Base-by-base conservation (phyloP, 2,329 filamentous ascomycete genomes). In the Cytospora piceae region DNA sequence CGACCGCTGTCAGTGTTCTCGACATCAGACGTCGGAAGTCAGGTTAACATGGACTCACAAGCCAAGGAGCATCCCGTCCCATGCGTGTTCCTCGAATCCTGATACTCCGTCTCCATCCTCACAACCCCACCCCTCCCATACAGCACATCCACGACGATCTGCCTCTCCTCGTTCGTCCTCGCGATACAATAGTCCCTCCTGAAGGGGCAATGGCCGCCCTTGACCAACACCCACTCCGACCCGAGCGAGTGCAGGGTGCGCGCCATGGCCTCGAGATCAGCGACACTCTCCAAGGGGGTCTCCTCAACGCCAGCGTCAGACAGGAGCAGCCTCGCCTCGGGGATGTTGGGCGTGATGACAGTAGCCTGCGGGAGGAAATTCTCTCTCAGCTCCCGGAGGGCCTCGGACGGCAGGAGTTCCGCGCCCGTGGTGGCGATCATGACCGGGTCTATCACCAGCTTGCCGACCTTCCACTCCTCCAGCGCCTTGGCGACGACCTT, bases 1-100 rank as follows among this genome's bases (percentile, higher is more conserved):
- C 22, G 15, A 17, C 22, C 57, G 22, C n/a, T 54, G 49, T 56
- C 42, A 51, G 51, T 27, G n/a, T 31, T 12, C 4, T 49, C 20
- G 1, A 52, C 20, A 22, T 2, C 2, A 27, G 3, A 6, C 1
- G 6, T 46, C 7, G 20, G 11, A 46, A 46, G 42, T 7, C 20
- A 46, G n/a, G 20, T 5, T 17, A 32, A 59, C 14, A 17, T 5
- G 1, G 12, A 81, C 88, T 80, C 77, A 91, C 89, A 97, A 51
- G 95, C 95, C 67, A 98, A 83, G 12, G 93, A 96, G 74, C 95
- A 99, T 4, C 95, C 95, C 0, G 95, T 98, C 0, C 95, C 95
- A 73, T 99, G 95, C 0, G 94, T 98, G 73, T 94, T 94, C 67
- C 82, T 89, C 11, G 90, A 93, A 12, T 82, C 78, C 68, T 92